Evolutionary conservation across 1,139 yeast genomes (phyloP).

Genomic region (Geotrichum fermentans): DNA sequence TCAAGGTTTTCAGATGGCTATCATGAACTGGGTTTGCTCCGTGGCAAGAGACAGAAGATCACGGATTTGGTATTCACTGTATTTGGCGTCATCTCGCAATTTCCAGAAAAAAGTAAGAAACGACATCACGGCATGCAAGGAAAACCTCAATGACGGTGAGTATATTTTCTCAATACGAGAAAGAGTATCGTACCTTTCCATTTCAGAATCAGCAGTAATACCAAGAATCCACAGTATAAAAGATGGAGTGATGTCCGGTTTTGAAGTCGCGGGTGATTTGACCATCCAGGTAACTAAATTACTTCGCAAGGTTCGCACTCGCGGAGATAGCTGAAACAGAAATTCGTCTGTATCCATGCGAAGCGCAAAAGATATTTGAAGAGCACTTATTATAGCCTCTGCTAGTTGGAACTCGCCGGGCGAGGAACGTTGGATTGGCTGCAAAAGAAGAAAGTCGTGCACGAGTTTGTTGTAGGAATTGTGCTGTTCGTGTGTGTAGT

Average conservation of each 20-base stretch:
- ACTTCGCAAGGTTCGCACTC: too few species aligned
- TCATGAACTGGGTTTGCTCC: conserved; percentile 14
- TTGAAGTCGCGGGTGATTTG: too few species aligned
- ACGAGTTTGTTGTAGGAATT: background rate
- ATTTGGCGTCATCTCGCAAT: conserved; percentile 20
- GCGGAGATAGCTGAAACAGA: conserved; percentile 17
- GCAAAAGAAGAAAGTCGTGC: background rate
- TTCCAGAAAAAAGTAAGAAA: conserved; percentile 24
- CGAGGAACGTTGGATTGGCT: background rate
- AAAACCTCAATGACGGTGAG: conserved; percentile 19
- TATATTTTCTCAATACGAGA: conserved; percentile 21
- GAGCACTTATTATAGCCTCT: conserved; percentile 21
- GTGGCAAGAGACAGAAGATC: conserved; percentile 20
- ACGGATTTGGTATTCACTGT: conserved; percentile 19
- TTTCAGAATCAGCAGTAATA: conserved; percentile 21
- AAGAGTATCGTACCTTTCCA: conserved; percentile 20
- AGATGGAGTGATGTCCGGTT: conserved; percentile 24
- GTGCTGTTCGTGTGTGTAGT: background rate
- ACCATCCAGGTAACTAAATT: too few species aligned
- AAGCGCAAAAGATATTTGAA: conserved; percentile 22
- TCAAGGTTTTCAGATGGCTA: conserved; percentile 8
- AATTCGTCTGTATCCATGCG: conserved; percentile 24
- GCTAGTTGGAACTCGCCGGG: conserved; percentile 20
- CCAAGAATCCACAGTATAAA: conserved; percentile 26
- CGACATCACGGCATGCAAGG: conserved; percentile 21